Base-by-base conservation (phyloP, 495 filamentous ascomycete genomes). In the Paragyromitra xinjiangensis region DNA sequence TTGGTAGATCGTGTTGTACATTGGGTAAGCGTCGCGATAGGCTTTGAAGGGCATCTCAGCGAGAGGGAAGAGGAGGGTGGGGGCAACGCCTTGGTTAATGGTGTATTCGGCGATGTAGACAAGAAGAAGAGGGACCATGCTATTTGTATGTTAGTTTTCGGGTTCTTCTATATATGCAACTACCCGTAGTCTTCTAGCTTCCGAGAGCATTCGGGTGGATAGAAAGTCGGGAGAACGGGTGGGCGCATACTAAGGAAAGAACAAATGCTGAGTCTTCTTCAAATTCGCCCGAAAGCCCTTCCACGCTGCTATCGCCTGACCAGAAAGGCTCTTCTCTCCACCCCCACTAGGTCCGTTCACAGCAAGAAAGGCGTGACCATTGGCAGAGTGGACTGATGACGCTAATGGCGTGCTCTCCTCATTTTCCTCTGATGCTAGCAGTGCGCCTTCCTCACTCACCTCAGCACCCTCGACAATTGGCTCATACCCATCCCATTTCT, bases 21-120 rank as follows among this genome's bases (percentile, higher is more conserved):
- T 87, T n/a, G 94, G 93, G 80, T 97, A 97, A 84, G 95, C 95
- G n/a, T 91, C 90, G 22, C 95, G 90, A 84, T 91, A 95, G 78
- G 92, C 87, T 56, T 84, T 83, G 82, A 99, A 97, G 1, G 95
- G 95, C 0, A 90, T 91, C 5, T 86, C 84, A 0, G 86, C 79
- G 9, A 97, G 84, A 0, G 94, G 93, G 83, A 97, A 99, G 44
- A 99, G 89, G 11, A 98, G 87, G 0, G 93, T 97, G 0, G 95
- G 95, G 0, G 92, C 87, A 48, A 99, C 92, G 50, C 93, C 94
- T 84, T 95, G 93, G 84, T 98, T 98, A 84, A 98, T 97, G 73
- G 93, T 94, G 83, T 98, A 98, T 86, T 99, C 95, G 65, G 94
- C 93, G 50, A 97, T 88, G 82, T 97, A 99, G 68, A 99, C 95